These are phyloP conservation scores for Fraxinus albicans DNA, from an alignment of 305 asterid genomes.

Conservation along the genomic window DNA sequence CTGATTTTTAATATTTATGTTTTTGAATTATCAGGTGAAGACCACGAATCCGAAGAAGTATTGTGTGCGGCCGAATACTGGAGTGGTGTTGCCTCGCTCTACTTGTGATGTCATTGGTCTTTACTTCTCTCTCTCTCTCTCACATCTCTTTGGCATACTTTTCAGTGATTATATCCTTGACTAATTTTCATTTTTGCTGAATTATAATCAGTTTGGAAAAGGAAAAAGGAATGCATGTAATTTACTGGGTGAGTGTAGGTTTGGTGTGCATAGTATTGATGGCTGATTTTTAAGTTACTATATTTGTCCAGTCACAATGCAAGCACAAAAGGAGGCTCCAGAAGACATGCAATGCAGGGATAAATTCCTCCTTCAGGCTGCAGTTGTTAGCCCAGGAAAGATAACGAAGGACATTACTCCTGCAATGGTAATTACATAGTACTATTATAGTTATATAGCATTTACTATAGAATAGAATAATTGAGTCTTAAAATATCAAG, in stretches of 20 bases:
- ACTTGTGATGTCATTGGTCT: constrained; percentile 61
- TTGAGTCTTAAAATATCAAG: neutral
- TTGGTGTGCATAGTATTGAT: neutral
- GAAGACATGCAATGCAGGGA: constrained; percentile 93
- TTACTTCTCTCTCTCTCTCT: neutral
- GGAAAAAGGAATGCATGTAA: neutral
- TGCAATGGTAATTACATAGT: constrained; percentile 54
- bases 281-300: constrained; percentile 24
- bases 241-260: neutral
- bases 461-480: neutral
- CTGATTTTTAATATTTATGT: constrained; percentile 5
- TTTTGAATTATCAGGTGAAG: constrained; percentile 50
- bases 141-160: neutral
- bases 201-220: constrained; percentile 11
- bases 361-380: constrained; percentile 89
- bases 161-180: neutral
- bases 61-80: constrained; percentile 82
- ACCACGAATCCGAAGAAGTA: constrained; percentile 83
- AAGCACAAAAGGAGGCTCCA: constrained; percentile 96
- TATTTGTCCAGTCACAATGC: constrained; percentile 79
- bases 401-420: constrained; percentile 77
- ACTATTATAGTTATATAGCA: neutral
- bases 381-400: constrained; percentile 50
- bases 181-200: constrained; percentile 2
- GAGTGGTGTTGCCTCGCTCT: constrained; percentile 65